Conservation (phyloP, 2,329 filamentous ascomycete genomes). For the Biscogniauxia marginata region DNA sequence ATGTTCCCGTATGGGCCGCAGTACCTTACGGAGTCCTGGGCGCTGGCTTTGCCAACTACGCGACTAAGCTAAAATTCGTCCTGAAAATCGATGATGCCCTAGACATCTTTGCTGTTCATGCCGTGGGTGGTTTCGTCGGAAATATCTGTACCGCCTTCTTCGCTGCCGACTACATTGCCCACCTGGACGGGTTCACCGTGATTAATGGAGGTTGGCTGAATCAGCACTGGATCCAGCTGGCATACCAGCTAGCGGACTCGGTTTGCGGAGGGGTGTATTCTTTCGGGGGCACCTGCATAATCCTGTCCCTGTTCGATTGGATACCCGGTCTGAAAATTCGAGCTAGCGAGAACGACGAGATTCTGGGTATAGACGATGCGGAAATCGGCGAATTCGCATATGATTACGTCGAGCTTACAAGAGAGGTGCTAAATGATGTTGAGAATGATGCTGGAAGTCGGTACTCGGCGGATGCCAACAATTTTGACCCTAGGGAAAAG, state of each 20-base stretch:
- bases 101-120: slow-evolving; percentile 86
- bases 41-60: slow-evolving; percentile 80
- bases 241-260: slow-evolving; percentile 81
- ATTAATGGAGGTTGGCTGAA: slow-evolving; percentile 82
- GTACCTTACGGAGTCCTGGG: slow-evolving; percentile 76
- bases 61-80: slow-evolving; percentile 86
- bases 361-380: slow-evolving; percentile 81
- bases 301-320: slow-evolving; percentile 77
- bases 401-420: slow-evolving; percentile 78
- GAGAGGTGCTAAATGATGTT: slow-evolving; percentile 47
- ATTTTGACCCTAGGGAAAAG: slow-evolving; percentile 46
- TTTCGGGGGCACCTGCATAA: slow-evolving; percentile 73
- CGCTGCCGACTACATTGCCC: slow-evolving; percentile 79
- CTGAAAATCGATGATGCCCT: slow-evolving; percentile 79
- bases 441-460: slow-evolving; percentile 45
- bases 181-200: slow-evolving; percentile 66
- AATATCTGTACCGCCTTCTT: slow-evolving; percentile 81
- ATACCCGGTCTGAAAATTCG: slow-evolving; percentile 75
- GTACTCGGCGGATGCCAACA: slow-evolving; percentile 41
- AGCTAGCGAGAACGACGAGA: slow-evolving; percentile 73
- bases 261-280: slow-evolving; percentile 74
- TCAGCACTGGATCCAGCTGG: slow-evolving; percentile 78
- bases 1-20: slow-evolving; percentile 80
- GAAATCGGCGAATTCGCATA: slow-evolving; percentile 96
- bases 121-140: slow-evolving; percentile 73